Evolutionary conservation across 441 rosid species (phyloP).

Genomic region (Populus trichocarpa): DNA sequence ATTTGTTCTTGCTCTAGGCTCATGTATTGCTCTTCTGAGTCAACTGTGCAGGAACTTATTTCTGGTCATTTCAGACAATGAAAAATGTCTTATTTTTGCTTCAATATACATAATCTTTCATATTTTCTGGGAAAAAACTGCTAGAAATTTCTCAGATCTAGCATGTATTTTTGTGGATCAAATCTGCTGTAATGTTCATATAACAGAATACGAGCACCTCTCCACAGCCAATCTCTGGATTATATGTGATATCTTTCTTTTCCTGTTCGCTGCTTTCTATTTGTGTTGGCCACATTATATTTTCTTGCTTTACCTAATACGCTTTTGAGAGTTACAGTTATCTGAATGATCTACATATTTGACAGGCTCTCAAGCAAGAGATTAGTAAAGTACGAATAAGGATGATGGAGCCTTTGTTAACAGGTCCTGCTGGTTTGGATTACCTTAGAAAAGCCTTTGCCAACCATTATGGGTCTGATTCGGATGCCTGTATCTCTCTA

Average conservation of each 20-base stretch:
- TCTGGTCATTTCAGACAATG: background rate
- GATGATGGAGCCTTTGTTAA: slow-evolving; percentile 72
- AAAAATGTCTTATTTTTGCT: background rate
- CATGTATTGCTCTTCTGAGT: background rate
- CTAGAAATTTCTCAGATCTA: background rate
- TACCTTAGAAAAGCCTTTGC: slow-evolving; percentile 70
- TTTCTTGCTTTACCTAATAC: background rate
- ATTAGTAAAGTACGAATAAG: slow-evolving; percentile 69
- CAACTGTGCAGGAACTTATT: background rate
- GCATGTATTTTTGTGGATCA: background rate
- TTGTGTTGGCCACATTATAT: background rate
- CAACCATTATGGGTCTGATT: slow-evolving; percentile 50
- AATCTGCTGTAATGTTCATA: background rate
- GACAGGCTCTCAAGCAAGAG: slow-evolving; percentile 68
- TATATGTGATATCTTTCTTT: background rate
- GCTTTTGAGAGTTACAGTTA: background rate
- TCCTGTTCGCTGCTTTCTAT: background rate
- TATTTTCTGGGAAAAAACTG: background rate
- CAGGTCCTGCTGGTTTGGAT: slow-evolving; percentile 82
- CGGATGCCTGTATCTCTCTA: slow-evolving; percentile 44
- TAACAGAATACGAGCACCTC: background rate
- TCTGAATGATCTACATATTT: background rate
- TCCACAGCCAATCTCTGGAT: background rate
- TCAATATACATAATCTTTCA: background rate
- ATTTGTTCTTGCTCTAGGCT: background rate